These are phyloP conservation scores for Pyronema omphalodes DNA, from an alignment of 495 filamentous ascomycete genomes.

Conservation along the genomic window DNA sequence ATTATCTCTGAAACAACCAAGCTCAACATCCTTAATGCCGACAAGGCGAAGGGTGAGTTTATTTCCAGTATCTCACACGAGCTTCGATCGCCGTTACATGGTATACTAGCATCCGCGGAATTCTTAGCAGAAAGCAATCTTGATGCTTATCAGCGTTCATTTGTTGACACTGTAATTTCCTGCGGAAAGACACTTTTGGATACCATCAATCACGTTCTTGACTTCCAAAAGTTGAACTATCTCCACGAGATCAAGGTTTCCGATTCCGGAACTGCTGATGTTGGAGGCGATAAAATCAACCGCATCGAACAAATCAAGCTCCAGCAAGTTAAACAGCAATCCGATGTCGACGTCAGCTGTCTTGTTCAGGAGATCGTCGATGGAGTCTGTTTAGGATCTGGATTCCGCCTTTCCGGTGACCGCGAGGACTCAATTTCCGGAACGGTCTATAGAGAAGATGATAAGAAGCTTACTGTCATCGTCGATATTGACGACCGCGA, in stretches of 20 bases:
- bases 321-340: conserved; percentile 10
- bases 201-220: conserved; percentile 59
- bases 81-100: conserved; percentile 57
- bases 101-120: conserved; percentile 54
- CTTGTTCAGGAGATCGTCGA: conserved; percentile 43
- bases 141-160: conserved; percentile 37
- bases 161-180: conserved; percentile 53
- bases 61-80: conserved; percentile 62
- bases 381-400: conserved; percentile 37
- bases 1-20: conserved; percentile 14
- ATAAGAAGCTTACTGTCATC: conserved; percentile 36
- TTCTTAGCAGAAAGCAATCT: conserved; percentile 41
- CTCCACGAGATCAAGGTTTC: background rate
- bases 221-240: conserved; percentile 49
- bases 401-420: conserved; percentile 19
- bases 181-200: conserved; percentile 62
- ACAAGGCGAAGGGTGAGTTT: conserved; percentile 47
- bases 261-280: background rate
- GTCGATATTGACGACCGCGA: conserved; percentile 41
- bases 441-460: conserved; percentile 17
- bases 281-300: background rate
- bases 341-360: conserved; percentile 29
- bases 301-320: background rate
- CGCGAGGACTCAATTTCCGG: background rate
- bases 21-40: conserved; percentile 13